These are phyloP conservation scores for Colletotrichum spaethianum DNA, from an alignment of 2,329 filamentous ascomycete genomes.

Conservation along the genomic window DNA sequence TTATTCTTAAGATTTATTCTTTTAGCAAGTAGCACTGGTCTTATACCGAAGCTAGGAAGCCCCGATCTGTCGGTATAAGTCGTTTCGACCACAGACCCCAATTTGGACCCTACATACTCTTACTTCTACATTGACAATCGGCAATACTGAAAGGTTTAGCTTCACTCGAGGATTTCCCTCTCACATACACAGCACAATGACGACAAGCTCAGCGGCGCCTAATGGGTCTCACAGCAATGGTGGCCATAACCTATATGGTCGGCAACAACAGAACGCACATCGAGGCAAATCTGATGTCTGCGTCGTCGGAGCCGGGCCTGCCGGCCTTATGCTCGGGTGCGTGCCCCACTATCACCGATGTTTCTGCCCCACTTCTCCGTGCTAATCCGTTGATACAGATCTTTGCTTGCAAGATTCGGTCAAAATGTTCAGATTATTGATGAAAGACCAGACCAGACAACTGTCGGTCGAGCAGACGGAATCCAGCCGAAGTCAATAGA, in stretches of 20 bases:
- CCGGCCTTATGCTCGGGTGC: constrained; percentile 37
- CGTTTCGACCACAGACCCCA: neutral
- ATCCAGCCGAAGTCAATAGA: constrained; percentile 36
- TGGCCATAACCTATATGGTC: neutral
- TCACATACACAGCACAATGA: constrained; percentile 11
- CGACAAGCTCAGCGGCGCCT: constrained; percentile 5
- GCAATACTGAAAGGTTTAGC: neutral
- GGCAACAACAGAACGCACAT: neutral
- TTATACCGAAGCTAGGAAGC: neutral
- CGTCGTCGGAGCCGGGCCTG: constrained; percentile 32
- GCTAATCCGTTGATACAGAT: neutral
- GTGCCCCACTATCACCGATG: constrained; percentile 11
- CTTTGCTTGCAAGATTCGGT: constrained; percentile 30
- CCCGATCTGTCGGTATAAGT: neutral
- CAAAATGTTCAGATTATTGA: constrained; percentile 29
- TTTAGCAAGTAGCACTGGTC: no score
- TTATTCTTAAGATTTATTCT: no score
- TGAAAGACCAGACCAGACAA: constrained; percentile 22
- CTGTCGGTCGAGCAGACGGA: constrained; percentile 20
- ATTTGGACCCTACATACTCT: neutral
- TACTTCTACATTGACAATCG: neutral
- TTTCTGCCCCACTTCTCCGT: neutral
- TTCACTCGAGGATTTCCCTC: no score
- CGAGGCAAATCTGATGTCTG: constrained; percentile 22
- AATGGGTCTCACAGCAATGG: neutral